These are phyloP conservation scores for Populus hybrid DNA, from an alignment of 441 rosid genomes.

Conservation along the genomic window DNA sequence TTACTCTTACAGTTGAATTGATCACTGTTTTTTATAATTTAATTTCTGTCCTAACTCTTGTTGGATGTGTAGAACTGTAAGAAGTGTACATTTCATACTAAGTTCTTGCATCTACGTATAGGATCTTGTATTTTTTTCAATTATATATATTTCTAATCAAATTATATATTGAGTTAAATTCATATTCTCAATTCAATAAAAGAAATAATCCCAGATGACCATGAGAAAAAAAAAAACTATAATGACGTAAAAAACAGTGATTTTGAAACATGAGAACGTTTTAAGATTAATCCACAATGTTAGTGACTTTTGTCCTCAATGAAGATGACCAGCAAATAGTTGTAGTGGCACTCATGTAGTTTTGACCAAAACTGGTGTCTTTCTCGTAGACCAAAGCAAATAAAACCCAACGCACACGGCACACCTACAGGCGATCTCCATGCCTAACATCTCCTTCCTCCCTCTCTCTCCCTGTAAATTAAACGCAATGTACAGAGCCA, in stretches of 20 bases:
- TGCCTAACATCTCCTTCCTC: background rate
- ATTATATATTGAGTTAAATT: no score
- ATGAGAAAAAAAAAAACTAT: no score
- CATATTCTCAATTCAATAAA: no score
- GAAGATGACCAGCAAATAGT: background rate
- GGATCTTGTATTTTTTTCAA: no score
- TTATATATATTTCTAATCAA: no score
- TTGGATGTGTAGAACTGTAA: no score
- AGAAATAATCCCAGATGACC: no score
- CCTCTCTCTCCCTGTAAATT: background rate
- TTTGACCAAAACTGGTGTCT: constrained; percentile 26
- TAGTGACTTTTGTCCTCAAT: no score
- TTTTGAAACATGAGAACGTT: no score
- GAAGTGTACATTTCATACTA: no score
- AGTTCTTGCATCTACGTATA: background rate
- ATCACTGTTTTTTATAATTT: background rate
- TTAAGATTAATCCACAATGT: background rate
- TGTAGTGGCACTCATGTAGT: constrained; percentile 47
- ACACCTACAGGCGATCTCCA: constrained; percentile 8
- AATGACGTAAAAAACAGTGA: no score
- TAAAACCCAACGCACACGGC: constrained; percentile 29
- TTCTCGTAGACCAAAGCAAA: constrained; percentile 20
- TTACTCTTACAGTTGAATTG: no score
- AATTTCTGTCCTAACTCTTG: background rate
- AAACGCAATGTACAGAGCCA: constrained; percentile 40